Percentiles rank a stretch among this genome's conserved stretches.
Evolutionary conservation across 164 flowering plant genomes (phyloP).

Genomic region (Stephania cephalantha): DNA sequence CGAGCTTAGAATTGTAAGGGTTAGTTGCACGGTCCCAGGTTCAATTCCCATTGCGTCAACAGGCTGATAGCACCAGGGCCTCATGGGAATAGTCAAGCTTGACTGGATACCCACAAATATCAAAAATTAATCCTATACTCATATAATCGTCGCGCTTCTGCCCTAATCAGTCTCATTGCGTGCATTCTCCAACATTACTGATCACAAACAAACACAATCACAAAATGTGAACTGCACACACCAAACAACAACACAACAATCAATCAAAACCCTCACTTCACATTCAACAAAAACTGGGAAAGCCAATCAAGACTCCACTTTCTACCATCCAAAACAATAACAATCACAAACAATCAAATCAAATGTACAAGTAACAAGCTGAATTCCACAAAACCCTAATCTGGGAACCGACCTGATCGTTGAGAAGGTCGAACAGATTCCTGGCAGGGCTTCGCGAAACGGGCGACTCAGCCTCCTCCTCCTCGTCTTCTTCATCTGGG

Average conservation of each 20-base stretch:
- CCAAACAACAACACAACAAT: neutral
- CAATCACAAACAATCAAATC: neutral
- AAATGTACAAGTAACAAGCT: neutral
- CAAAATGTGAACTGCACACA: neutral
- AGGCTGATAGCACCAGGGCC: no score
- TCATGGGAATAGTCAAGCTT: no score
- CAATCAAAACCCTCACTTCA: neutral
- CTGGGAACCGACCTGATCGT: conserved; percentile 18
- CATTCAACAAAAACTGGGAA: neutral
- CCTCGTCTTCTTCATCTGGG: conserved; percentile 6
- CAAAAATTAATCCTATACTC: no score
- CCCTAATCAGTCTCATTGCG: neutral
- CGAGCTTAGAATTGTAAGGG: no score
- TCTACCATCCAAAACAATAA: neutral
- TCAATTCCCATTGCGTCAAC: no score
- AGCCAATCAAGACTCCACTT: neutral
- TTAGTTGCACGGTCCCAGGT: no score
- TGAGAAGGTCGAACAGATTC: conserved; percentile 44
- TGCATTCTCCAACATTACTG: neutral
- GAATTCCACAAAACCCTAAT: neutral
- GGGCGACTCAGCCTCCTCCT: conserved; percentile 24
- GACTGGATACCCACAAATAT: no score
- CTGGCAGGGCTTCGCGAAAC: conserved; percentile 18
- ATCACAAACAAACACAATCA: neutral
- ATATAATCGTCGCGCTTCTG: no score